Evolutionary conservation across 176 grass and related monocot genomes (phyloP), one percentile per base, ranked within the genome.

Genomic region (Themeda triandra): DNA sequence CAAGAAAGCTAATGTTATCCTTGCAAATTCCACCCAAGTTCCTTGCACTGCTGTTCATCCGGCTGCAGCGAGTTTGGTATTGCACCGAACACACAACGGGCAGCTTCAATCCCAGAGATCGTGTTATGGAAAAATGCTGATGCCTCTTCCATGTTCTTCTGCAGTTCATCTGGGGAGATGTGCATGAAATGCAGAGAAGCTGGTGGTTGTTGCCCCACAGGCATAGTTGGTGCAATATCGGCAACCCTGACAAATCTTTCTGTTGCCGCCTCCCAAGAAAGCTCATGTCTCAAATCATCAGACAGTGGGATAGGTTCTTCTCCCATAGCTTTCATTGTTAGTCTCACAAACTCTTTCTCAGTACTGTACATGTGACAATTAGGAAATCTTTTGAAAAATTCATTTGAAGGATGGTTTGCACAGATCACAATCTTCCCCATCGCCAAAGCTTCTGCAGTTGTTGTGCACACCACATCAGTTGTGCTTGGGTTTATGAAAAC

Each of bases 401-500:
- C 93, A 63, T 99, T 99, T 23, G 96, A 99, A 46, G 93, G 91
- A 68, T 99, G 96, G 59, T 92, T 84, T 24, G 91, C 93, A 58
- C 93, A 99, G 15, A 99, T 94, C 53, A 99, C 93, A 69, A 94
- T 96, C 82, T 99, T 99, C 53, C 93, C 96, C 96, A 99, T 99
- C 0, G 96, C 91, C 71, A 99, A 82, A 32, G 96, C 93, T 84
- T 99, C 96, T 77, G 93, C 89, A 46, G 96, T 99, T 80, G 96
- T 99, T 4, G 93, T 99, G 84, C 96, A 99, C 44, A 99, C 93
- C 18, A 99, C 96, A 85, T 98, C 96, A 25, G 96, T 89, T 58
- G 93, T 99, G 89, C 96, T 99, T 56, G 96, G 93, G 66, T 99
- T 99, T 86, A 96, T 92, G 84, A 99, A 99, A 70, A 96, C 91